Conservation (phyloP, 805 yeast species). For the Blastobotrys muscicola region DNA sequence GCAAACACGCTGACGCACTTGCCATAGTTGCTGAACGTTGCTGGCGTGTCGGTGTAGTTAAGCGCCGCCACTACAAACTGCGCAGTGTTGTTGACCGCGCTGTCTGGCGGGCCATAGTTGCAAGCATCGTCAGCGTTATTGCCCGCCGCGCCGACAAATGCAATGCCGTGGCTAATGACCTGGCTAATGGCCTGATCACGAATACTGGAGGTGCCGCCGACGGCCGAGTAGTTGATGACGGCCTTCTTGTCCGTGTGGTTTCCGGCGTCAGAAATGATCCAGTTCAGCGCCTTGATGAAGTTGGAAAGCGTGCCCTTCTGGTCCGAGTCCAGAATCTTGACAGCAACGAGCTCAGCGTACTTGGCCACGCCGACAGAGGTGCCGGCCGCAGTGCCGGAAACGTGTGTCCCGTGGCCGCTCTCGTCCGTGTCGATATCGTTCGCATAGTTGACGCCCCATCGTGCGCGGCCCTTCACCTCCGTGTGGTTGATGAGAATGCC, state of each 20-base stretch:
- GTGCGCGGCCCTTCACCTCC: constrained; percentile 77
- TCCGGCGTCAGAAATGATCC: constrained; percentile 63
- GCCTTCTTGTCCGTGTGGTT: constrained; percentile 34
- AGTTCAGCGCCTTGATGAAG: constrained; percentile 51
- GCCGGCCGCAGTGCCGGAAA: constrained; percentile 95
- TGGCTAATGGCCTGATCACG: constrained; percentile 83
- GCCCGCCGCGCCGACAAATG: constrained; percentile 95
- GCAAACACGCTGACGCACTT: constrained; percentile 94
- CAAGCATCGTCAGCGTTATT: constrained; percentile 92
- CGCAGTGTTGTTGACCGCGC: constrained; percentile 14
- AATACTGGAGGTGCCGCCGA: constrained; percentile 86
- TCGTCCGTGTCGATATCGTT: constrained; percentile 68
- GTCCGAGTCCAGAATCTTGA: constrained; percentile 47
- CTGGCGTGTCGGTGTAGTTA: constrained; percentile 79
- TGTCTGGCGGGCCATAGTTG: constrained; percentile 78
- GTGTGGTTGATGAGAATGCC: constrained; percentile 70
- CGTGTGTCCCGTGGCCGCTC: constrained; percentile 93
- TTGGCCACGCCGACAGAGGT: constrained; percentile 65
- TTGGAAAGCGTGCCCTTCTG: constrained; percentile 51
- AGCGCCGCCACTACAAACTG: constrained; percentile 94
- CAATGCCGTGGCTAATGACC: constrained; percentile 79
- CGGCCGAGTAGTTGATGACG: constrained; percentile 76
- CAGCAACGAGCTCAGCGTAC: constrained; percentile 46
- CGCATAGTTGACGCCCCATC: constrained; percentile 80
- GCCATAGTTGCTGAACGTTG: constrained; percentile 93